Percentiles rank a stretch among this genome's conserved stretches.
Evolutionary conservation across 2,329 filamentous ascomycete genomes (phyloP).

Genomic region (Chalaropsis ovoidea): DNA sequence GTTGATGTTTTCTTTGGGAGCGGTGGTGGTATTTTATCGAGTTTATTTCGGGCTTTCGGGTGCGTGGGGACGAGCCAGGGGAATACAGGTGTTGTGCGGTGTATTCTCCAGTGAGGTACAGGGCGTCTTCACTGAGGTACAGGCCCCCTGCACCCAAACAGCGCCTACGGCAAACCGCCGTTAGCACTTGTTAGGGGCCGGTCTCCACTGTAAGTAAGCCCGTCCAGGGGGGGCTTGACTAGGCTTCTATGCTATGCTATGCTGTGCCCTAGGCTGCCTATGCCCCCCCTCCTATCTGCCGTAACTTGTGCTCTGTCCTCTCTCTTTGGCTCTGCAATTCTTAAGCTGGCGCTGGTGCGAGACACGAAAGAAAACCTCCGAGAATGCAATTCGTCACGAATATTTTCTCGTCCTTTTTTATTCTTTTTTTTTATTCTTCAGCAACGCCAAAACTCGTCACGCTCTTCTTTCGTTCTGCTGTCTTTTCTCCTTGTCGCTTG

Average conservation of each 20-base stretch:
- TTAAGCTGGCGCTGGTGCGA: background rate
- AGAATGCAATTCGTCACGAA: background rate
- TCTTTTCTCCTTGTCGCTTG: background rate
- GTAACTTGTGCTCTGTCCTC: background rate
- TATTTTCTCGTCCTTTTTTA: slow-evolving; percentile 14
- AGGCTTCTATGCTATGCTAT: background rate
- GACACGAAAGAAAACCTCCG: slow-evolving; percentile 10
- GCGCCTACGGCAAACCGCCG: background rate
- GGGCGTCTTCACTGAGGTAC: too few relatives aligned
- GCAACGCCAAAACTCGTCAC: background rate
- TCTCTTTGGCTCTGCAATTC: background rate
- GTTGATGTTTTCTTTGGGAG: background rate
- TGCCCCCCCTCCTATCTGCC: background rate
- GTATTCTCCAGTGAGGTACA: background rate
- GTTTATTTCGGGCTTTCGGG: too few relatives aligned
- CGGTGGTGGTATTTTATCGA: background rate
- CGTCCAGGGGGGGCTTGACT: background rate
- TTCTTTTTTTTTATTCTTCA: slow-evolving; percentile 10
- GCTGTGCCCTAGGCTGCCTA: background rate
- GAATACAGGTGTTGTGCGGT: too few relatives aligned
- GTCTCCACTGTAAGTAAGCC: background rate
- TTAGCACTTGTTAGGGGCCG: background rate
- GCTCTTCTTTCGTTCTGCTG: background rate
- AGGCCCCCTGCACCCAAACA: background rate
- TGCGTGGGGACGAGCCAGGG: too few relatives aligned